Percentiles rank a stretch among this genome's conserved stretches.
phyloP scores from a whole-genome alignment of 2,329 filamentous ascomycete species.

The Magnaporthiopsis rhizophila region DNA sequence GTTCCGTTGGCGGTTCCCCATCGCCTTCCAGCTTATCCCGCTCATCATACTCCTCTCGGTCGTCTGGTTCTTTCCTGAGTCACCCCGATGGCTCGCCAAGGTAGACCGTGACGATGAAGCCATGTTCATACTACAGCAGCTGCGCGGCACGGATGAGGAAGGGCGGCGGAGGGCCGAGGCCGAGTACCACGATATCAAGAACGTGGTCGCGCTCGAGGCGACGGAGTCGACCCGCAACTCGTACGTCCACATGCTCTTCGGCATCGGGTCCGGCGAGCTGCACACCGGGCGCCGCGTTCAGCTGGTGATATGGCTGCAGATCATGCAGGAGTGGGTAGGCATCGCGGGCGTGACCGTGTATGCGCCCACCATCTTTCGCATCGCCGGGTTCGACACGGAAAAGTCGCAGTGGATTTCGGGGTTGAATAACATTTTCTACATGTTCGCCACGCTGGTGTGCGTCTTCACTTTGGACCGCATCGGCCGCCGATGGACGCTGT shows the following conservation, averaged over 20 bases:
- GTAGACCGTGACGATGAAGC: constrained; percentile 60
- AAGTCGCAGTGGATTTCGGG: constrained; percentile 51
- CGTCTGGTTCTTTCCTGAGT: constrained; percentile 13
- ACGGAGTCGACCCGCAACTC: constrained; percentile 49
- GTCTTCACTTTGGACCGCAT: constrained; percentile 64
- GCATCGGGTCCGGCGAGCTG: constrained; percentile 54
- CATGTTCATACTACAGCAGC: constrained; percentile 52
- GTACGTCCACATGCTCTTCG: constrained; percentile 60
- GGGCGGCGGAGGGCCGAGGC: constrained; percentile 36
- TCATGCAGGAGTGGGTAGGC: constrained; percentile 63
- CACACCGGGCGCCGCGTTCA: constrained; percentile 62
- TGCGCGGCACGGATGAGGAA: constrained; percentile 50
- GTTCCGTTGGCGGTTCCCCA: constrained; percentile 25
- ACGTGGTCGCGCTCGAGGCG: constrained; percentile 54
- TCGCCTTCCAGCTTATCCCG: constrained; percentile 20
- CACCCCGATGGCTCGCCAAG: constrained; percentile 30
- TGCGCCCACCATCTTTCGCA: constrained; percentile 51
- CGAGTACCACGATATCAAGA: constrained; percentile 62
- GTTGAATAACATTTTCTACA: constrained; percentile 30
- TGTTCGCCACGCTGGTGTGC: constrained; percentile 10
- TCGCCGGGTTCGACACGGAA: constrained; percentile 53
- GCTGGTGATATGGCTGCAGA: constrained; percentile 63
- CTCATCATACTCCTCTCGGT: constrained; percentile 11
- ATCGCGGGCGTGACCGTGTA: constrained; percentile 63
- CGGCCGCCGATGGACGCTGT: constrained; percentile 60